phyloP scores from a whole-genome alignment of 2,329 filamentous ascomycete species.

The Aspergillus eucalypticola region DNA sequence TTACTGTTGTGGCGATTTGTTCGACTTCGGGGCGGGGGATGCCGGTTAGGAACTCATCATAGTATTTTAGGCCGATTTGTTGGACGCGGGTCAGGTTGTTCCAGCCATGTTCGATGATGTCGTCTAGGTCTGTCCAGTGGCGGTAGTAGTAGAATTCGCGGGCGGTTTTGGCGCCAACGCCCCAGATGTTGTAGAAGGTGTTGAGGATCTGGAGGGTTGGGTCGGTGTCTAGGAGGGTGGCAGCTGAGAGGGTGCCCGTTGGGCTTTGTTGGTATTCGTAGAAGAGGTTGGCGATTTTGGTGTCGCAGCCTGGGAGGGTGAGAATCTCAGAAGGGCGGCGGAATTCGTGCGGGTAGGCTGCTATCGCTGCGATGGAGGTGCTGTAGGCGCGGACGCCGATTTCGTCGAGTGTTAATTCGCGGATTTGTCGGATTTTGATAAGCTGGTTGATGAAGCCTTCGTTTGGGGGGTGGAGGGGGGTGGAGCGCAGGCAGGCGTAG shows the following conservation, averaged over 20 bases:
- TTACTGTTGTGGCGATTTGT: slow-evolving; percentile 63
- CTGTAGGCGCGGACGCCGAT: slow-evolving; percentile 85
- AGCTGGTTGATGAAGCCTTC: slow-evolving; percentile 72
- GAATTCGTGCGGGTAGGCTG: slow-evolving; percentile 71
- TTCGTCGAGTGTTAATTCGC: slow-evolving; percentile 71
- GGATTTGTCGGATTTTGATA: slow-evolving; percentile 69
- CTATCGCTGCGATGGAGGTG: slow-evolving; percentile 77
- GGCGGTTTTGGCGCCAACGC: slow-evolving; percentile 81
- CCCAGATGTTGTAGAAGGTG: slow-evolving; percentile 83
- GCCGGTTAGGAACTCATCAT: slow-evolving; percentile 74
- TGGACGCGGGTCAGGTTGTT: slow-evolving; percentile 71
- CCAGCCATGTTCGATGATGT: slow-evolving; percentile 84
- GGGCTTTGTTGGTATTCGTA: slow-evolving; percentile 66
- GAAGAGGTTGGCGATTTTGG: slow-evolving; percentile 76
- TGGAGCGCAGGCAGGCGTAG: slow-evolving; percentile 81
- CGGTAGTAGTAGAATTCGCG: slow-evolving; percentile 74
- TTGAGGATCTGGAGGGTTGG: slow-evolving; percentile 64
- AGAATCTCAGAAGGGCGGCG: slow-evolving; percentile 46
- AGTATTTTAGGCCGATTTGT: slow-evolving; percentile 92
- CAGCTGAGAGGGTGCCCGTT: slow-evolving; percentile 63
- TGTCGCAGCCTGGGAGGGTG: slow-evolving; percentile 74
- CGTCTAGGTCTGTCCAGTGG: slow-evolving; percentile 80
- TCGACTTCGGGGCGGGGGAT: slow-evolving; percentile 76
- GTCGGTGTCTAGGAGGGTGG: slow-evolving; percentile 64
- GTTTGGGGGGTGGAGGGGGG: slow-evolving; percentile 71